Evolutionary conservation across 805 yeast species (phyloP).

Genomic region (Starmerella potacharoeniae): DNA sequence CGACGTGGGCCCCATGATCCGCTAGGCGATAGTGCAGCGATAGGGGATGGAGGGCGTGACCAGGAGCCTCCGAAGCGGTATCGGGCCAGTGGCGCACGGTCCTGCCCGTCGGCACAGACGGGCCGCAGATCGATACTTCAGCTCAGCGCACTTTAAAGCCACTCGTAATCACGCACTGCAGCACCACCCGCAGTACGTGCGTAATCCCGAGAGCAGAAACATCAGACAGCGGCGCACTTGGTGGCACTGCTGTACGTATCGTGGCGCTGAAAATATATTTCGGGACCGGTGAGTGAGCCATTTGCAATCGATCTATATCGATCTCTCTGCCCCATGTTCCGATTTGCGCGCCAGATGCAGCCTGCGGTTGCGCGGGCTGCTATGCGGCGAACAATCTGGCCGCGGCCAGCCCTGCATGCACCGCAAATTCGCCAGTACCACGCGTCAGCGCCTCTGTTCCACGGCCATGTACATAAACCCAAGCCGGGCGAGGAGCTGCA

Average conservation of each 20-base stretch:
- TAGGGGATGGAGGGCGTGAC: no score
- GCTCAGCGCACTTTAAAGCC: no score
- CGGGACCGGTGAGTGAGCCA: background rate
- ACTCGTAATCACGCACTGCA: no score
- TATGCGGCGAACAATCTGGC: background rate
- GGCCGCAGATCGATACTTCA: no score
- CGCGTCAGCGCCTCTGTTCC: conserved; percentile 27
- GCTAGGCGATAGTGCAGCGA: no score
- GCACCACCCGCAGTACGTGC: no score
- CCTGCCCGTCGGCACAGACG: no score
- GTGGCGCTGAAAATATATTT: background rate
- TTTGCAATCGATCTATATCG: background rate
- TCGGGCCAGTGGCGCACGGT: no score
- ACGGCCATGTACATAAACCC: conserved; percentile 85
- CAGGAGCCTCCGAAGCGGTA: no score
- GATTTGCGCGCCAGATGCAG: background rate
- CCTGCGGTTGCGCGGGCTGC: background rate
- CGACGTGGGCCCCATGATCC: no score
- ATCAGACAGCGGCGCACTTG: no score
- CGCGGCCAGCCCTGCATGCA: background rate
- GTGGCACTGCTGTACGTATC: background rate
- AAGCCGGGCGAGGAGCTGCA: conserved; percentile 86
- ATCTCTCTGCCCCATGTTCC: background rate
- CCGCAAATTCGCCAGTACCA: background rate
- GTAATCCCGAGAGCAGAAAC: no score